Conservation (phyloP, 2,329 filamentous ascomycete species). For the Fusarium pseudoanthophilum region DNA sequence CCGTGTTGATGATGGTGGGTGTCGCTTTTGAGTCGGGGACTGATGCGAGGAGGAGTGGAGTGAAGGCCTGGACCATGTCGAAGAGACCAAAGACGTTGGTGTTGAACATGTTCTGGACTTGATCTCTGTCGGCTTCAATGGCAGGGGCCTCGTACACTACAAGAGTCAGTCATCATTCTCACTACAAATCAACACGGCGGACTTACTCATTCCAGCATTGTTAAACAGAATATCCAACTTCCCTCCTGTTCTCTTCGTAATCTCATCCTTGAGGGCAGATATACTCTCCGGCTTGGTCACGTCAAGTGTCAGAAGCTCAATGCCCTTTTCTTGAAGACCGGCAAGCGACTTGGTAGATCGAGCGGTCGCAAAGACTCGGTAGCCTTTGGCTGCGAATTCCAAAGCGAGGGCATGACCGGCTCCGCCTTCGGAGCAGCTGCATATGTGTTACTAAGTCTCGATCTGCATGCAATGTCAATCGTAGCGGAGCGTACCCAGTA, state of each 20-base stretch:
- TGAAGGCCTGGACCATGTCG: slow-evolving; percentile 12
- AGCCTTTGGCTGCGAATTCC: slow-evolving; percentile 5
- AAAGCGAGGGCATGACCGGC: slow-evolving; percentile 10
- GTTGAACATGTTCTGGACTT: not conserved
- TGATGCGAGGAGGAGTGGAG: not conserved
- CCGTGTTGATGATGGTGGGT: slow-evolving; percentile 10
- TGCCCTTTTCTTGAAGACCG: slow-evolving; percentile 6
- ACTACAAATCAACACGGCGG: accelerated
- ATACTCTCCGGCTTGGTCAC: slow-evolving; percentile 6
- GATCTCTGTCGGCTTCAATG: not conserved
- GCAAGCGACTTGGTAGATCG: not conserved
- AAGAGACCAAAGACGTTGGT: slow-evolving; percentile 3
- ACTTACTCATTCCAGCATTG: slow-evolving; percentile 14
- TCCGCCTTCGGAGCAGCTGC: slow-evolving; percentile 9
- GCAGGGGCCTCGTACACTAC: slow-evolving; percentile 20
- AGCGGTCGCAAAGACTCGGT: slow-evolving; percentile 17
- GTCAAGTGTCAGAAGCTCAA: slow-evolving; percentile 9
- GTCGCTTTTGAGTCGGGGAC: not conserved
- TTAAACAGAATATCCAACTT: slow-evolving; percentile 12
- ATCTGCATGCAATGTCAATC: not conserved
- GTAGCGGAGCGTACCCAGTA: not conserved
- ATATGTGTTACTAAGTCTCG: accelerated
- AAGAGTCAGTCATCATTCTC: not conserved
- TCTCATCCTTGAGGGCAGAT: not conserved
- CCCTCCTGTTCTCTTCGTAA: not conserved